These are phyloP conservation scores for Arabis alpina DNA, from an alignment of 345 rosid genomes.

Conservation along the genomic window DNA sequence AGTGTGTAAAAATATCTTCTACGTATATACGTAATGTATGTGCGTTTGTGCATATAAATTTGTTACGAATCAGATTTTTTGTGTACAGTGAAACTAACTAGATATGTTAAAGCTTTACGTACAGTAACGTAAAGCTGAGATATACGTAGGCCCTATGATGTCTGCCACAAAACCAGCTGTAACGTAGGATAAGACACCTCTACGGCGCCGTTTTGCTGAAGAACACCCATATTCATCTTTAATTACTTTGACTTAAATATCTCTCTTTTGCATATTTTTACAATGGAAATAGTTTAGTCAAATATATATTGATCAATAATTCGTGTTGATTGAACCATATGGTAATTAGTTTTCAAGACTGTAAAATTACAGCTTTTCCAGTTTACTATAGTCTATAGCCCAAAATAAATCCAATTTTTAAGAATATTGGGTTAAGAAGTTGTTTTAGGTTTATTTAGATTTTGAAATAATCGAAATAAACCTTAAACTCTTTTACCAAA, in stretches of 20 bases:
- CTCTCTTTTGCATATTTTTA: not conserved
- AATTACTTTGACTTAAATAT: slow-evolving; percentile 29
- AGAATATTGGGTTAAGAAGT: too few species aligned
- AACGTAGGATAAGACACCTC: slow-evolving; percentile 42
- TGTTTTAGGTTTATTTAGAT: too few species aligned
- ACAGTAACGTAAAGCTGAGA: slow-evolving; percentile 31
- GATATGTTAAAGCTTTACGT: slow-evolving; percentile 33
- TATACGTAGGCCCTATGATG: slow-evolving; percentile 40
- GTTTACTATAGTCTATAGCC: too few species aligned
- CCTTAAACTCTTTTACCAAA: too few species aligned
- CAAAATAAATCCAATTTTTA: too few species aligned
- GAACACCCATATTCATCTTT: slow-evolving; percentile 35
- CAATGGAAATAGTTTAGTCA: slow-evolving; percentile 3
- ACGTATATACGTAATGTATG: not conserved
- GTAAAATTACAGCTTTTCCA: too few species aligned
- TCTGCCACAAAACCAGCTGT: slow-evolving; percentile 45
- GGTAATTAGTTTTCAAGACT: not conserved
- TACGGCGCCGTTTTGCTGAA: slow-evolving; percentile 49
- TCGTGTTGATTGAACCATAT: not conserved
- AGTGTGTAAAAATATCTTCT: not conserved
- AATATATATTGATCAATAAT: not conserved
- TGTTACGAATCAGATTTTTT: slow-evolving; percentile 1
- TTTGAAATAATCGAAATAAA: too few species aligned
- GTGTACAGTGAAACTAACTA: slow-evolving; percentile 27
- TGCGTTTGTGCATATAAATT: not conserved